phyloP scores from a whole-genome alignment of 1,284 basidiomycete species.

The Puccinia polysora region DNA sequence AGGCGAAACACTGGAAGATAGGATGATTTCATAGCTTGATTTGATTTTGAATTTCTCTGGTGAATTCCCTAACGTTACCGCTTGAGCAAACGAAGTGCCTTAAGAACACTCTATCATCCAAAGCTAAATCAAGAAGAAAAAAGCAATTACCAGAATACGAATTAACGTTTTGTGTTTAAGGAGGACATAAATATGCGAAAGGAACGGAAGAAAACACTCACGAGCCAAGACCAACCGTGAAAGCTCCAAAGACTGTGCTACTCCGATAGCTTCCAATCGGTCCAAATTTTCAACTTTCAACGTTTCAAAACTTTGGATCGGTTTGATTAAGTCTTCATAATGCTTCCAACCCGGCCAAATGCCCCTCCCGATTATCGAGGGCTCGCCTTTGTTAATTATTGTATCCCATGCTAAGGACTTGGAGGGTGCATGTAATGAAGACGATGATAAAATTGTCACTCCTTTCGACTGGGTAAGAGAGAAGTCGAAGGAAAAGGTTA shows the following conservation, averaged over 20 bases:
- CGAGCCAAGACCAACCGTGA: conserved; percentile 27
- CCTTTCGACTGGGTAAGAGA: conserved; percentile 17
- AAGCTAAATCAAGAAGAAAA: conserved; percentile 7
- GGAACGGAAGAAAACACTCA: conserved; percentile 12
- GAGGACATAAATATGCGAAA: not conserved
- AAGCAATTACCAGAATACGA: not conserved
- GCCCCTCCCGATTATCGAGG: not conserved
- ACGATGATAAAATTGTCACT: conserved; percentile 1
- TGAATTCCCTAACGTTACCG: conserved; percentile 39
- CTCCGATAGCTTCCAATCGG: conserved; percentile 18
- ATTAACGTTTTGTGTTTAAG: not conserved
- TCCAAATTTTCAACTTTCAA: conserved; percentile 21
- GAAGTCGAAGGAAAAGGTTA: not conserved
- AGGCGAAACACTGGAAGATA: too few species aligned
- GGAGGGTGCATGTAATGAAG: conserved; percentile 5
- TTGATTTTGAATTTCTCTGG: conserved; percentile 38
- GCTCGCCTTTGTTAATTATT: conserved; percentile 1
- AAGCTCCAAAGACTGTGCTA: conserved; percentile 18
- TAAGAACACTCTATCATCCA: conserved; percentile 28
- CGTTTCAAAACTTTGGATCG: conserved; percentile 5
- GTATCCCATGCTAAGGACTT: conserved; percentile 35
- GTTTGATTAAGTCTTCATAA: conserved; percentile 17
- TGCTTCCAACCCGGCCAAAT: conserved; percentile 35
- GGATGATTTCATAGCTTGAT: conserved; percentile 13
- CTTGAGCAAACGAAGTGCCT: conserved; percentile 29